A percentile compares a stretch with the other conserved stretches of the same genome.
phyloP scores from a whole-genome alignment of 371 early-diverging fungal genomes.

The Mucor mucedo region DNA sequence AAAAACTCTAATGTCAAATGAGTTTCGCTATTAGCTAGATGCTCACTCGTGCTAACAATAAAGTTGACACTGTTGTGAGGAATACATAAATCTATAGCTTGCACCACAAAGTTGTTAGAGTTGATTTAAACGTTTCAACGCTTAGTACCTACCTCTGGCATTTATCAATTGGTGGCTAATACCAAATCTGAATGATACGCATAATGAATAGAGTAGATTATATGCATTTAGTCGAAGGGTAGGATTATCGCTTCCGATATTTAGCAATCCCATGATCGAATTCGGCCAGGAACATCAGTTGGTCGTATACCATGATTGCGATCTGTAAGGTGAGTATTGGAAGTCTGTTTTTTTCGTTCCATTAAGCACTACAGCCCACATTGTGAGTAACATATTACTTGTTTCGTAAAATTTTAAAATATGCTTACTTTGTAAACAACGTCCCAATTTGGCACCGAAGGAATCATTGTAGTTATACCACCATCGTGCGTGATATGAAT shows the following conservation, averaged over 20 bases:
- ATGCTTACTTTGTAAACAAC: conserved; percentile 66
- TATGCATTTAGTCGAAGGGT: conserved; percentile 80
- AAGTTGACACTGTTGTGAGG: conserved; percentile 84
- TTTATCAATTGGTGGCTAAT: conserved; percentile 75
- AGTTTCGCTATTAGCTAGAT: conserved; percentile 71
- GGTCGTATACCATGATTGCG: conserved; percentile 76
- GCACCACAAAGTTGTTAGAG: neutral
- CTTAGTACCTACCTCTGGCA: conserved; percentile 60
- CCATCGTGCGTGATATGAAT: conserved; percentile 69
- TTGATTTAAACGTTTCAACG: neutral
- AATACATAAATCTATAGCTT: conserved; percentile 72
- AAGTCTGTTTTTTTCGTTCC: conserved; percentile 65
- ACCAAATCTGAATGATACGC: conserved; percentile 77
- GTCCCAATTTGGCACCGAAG: conserved; percentile 75
- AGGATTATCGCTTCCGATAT: conserved; percentile 80
- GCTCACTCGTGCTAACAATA: conserved; percentile 74
- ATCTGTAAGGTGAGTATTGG: conserved; percentile 62
- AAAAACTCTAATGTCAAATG: conserved; percentile 88
- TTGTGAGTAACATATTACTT: neutral
- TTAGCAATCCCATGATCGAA: conserved; percentile 87
- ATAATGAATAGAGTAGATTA: conserved; percentile 79
- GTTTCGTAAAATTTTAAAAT: neutral
- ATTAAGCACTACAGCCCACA: conserved; percentile 31
- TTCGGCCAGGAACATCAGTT: conserved; percentile 86
- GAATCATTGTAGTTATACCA: conserved; percentile 61